Conservation (phyloP, 108 stramenopile species). For the Skeletonema menzelii region DNA sequence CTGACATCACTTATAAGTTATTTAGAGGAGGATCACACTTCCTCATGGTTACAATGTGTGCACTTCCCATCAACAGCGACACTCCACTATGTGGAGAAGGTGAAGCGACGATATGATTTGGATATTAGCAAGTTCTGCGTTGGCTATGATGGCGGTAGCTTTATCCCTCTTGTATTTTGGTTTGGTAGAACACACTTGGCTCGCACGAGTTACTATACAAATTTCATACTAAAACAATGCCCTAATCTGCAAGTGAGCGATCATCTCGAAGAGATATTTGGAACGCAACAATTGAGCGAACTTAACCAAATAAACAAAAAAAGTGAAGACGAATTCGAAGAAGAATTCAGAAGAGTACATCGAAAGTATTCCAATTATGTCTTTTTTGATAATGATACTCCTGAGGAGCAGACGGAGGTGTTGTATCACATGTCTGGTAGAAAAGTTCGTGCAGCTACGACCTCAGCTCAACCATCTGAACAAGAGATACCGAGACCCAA, state of each 20-base stretch:
- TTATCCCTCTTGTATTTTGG: conserved; percentile 48
- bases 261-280: conserved; percentile 46
- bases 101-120: conserved; percentile 35
- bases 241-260: conserved; percentile 20
- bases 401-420: conserved; percentile 29
- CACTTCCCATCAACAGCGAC: conserved; percentile 49
- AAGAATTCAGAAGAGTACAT: conserved; percentile 18
- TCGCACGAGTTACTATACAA: conserved; percentile 28
- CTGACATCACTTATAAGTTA: conserved; percentile 4
- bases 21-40: conserved; percentile 1
- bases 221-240: conserved; percentile 6
- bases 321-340: conserved; percentile 3
- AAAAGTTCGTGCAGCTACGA: conserved; percentile 26
- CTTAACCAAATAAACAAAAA: not conserved
- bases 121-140: conserved; percentile 10
- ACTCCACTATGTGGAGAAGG: conserved; percentile 32
- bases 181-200: conserved; percentile 39
- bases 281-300: conserved; percentile 28
- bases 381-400: conserved; percentile 10
- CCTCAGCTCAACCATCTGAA: not conserved
- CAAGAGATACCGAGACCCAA: not conserved
- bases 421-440: conserved; percentile 53
- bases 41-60: conserved; percentile 33
- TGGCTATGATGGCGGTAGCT: not conserved
- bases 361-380: conserved; percentile 36